A percentile compares a stretch with the other conserved stretches of the same genome.
Evolutionary conservation across 768 basidiomycete genomes (phyloP).

Genomic region (Multifurca ochricompacta): DNA sequence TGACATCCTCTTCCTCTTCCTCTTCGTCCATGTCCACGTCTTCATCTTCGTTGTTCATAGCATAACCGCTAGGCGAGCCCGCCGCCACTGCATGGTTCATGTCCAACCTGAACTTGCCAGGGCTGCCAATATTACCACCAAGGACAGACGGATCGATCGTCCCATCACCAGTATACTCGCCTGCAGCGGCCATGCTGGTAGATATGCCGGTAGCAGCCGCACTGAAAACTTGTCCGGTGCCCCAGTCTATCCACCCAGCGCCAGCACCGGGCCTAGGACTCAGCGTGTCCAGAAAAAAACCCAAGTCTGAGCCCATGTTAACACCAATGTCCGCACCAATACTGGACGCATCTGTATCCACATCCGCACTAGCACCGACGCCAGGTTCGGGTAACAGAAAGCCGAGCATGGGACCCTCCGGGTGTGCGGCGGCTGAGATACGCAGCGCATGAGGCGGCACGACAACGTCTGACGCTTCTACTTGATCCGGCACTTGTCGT

Average conservation of each 20-base stretch:
- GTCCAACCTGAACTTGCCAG: neutral
- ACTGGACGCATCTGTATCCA: neutral
- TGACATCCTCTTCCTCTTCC: slow-evolving; percentile 2
- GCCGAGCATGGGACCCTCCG: slow-evolving; percentile 9
- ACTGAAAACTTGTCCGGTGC: neutral
- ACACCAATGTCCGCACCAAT: neutral
- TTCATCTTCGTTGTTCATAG: too few relatives aligned
- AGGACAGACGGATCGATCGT: slow-evolving; percentile 19
- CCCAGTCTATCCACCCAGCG: slow-evolving; percentile 4
- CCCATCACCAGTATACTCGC: slow-evolving; percentile 9
- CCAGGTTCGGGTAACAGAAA: slow-evolving; percentile 1
- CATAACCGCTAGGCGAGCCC: neutral
- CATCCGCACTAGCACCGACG: neutral
- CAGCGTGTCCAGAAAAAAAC: neutral
- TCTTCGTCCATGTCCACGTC: neutral
- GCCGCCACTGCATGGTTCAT: neutral
- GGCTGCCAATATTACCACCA: neutral
- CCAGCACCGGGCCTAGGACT: neutral
- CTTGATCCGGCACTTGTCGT: neutral
- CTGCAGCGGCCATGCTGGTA: neutral
- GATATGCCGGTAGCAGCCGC: neutral
- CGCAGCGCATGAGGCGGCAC: neutral
- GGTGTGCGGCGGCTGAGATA: neutral
- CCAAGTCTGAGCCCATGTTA: neutral
- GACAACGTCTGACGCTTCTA: neutral